Evolutionary conservation across 2,329 filamentous ascomycete species (phyloP), one percentile per base, ranked within the genome.

Genomic region (Samsoniella hepiali): DNA sequence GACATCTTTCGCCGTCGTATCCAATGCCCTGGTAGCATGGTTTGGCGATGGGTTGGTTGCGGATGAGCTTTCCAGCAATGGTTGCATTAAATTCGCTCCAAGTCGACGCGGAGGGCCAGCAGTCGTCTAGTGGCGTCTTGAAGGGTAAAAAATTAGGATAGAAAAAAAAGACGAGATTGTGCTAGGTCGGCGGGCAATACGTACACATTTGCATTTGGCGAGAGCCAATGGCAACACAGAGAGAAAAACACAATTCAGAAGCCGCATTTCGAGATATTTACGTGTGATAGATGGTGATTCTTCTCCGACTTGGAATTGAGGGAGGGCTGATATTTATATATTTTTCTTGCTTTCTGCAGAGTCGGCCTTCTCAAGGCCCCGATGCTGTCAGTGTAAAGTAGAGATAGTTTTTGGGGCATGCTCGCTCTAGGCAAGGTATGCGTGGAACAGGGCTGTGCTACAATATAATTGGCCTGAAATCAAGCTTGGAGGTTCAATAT

Each of bases 1-100:
- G 42, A 22, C 56, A 44, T 27, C 17, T 13, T 22, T 9, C 31
- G 29, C 10, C 6, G 29, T 58, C 40, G 34, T 58, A 36, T 6
- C 56, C 56, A 13, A 13, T 49, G 42, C 56, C 56, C n/a, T 34
- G 29, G 29, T 49, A 58, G 29, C 56, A 58, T 15, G 56, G 38
- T 9, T 49, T 47, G 27, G 42, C 42, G 13, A 49, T 58, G 8
- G 56, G 42, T 13, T 58, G 42, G 42, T 58, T 58, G 29, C 34
- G 42, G 29, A 58, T 58, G 31, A 49, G 56, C 15, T 57, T 44
- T 7, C 42, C 56, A 8, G 13, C 29, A 31, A 58, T 17, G 10
- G 56, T 13, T 3, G n/a, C 3, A n/a, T 54, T 54, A n/a, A 54
- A 15, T 1, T 38, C 51, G 32, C 10, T 17, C 51, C 32, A 54